Conservation (phyloP, 192 early-diverging fungal genomes). For the Gigaspora rosea region DNA sequence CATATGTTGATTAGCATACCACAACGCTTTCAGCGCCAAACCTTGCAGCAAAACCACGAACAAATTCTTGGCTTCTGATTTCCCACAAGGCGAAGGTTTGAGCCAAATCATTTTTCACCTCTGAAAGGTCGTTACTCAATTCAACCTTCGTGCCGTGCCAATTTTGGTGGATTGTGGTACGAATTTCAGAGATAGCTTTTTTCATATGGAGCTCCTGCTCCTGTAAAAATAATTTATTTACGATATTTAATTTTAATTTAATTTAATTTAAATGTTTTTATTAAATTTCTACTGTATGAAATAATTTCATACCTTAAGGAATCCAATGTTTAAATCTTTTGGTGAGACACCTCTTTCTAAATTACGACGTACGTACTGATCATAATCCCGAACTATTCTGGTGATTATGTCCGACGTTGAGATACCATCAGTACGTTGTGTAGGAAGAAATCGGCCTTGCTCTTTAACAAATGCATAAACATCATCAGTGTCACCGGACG, state of each 20-base stretch:
- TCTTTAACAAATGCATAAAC: conserved; percentile 82
- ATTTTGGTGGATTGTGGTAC: conserved; percentile 69
- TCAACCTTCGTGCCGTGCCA: conserved; percentile 65
- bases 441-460: conserved; percentile 66
- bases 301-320: conserved; percentile 60
- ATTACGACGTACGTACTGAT: conserved; percentile 80
- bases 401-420: conserved; percentile 84
- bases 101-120: conserved; percentile 63
- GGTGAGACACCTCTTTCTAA: conserved; percentile 81
- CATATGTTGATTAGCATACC: background rate
- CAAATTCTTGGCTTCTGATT: conserved; percentile 73
- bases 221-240: conserved; percentile 30
- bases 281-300: no score
- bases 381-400: conserved; percentile 82
- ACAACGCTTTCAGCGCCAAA: conserved; percentile 68
- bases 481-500: conserved; percentile 68
- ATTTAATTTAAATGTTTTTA: no score
- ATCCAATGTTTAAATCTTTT: conserved; percentile 80
- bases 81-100: conserved; percentile 70
- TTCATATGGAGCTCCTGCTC: conserved; percentile 75
- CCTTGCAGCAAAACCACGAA: conserved; percentile 66
- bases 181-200: conserved; percentile 71
- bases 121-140: conserved; percentile 61
- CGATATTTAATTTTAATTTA: no score
- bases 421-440: conserved; percentile 77